Evolutionary conservation across 495 filamentous ascomycete genomes (phyloP).

Genomic region (Daldinia vernicosa): DNA sequence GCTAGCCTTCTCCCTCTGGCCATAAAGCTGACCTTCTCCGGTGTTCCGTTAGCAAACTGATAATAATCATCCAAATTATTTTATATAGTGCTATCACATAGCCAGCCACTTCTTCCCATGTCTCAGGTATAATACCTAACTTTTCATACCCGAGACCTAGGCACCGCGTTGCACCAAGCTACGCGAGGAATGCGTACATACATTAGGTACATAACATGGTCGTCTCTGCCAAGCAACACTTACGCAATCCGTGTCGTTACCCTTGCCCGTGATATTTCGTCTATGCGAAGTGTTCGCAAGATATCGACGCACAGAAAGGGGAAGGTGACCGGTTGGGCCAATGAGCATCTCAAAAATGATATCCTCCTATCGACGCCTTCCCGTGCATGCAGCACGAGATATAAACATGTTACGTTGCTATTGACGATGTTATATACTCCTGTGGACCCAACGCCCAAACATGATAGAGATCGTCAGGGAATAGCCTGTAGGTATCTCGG

Average conservation of each 20-base stretch:
- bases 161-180: constrained; percentile 1
- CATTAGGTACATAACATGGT: too few relatives aligned
- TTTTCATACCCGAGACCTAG: constrained; percentile 4
- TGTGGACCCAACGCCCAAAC: constrained; percentile 23
- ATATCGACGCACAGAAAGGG: constrained; percentile 35
- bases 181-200: not conserved
- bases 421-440: constrained; percentile 37
- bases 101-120: not conserved
- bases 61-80: constrained; percentile 17
- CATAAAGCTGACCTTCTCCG: not conserved
- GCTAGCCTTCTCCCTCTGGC: not conserved
- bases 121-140: too few relatives aligned
- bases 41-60: not conserved
- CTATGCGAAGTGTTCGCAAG: constrained; percentile 21
- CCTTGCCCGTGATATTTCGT: constrained; percentile 19
- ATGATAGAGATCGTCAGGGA: constrained; percentile 34
- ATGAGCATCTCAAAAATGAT: constrained; percentile 11
- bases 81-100: constrained; percentile 12
- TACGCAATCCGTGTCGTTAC: constrained; percentile 30
- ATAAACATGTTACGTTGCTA: constrained; percentile 37
- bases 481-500: constrained; percentile 34
- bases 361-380: constrained; percentile 21
- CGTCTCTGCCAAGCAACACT: constrained; percentile 11
- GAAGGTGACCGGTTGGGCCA: constrained; percentile 21
- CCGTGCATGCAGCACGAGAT: constrained; percentile 17